Base-by-base conservation (phyloP, 176 grass and related monocot species). In the Aegilops bicornis region DNA sequence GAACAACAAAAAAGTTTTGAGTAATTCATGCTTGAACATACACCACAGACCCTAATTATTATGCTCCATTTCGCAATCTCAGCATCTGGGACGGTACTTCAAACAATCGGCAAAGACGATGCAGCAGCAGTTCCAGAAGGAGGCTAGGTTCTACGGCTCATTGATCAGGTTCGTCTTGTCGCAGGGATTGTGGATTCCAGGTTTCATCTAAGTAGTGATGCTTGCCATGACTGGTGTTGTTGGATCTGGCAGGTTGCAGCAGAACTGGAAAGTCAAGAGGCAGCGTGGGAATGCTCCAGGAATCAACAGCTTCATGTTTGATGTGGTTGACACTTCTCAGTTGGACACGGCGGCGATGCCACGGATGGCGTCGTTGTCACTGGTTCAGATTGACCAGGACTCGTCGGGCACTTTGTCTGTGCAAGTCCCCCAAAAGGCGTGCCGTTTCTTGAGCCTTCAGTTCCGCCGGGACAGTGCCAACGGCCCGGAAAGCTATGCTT, bases 251-350 rank as follows among this genome's bases (percentile, higher is more conserved):
- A 98, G 96, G 48, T 86, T 98, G 88, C 96, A 98, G 86, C 91
- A 98, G 88, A 92, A 94, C 75, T 98, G 96, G 96, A 98, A 98
- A 90, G 93, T 98, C 64, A 96, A 98, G 87, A 81, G 93, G 52
- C 96, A 94, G 30, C 93, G 84, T 81, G 84, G 78, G 25, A 87
- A 19, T 76, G 69, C 42, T 60, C 80, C 75, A 35, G 89, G 89
- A 77, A 98, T 77, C 70, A 93, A 96, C 35, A 84, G 88, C 62
- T 92, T 96, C 88, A 88, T 87, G 79, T 96, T 98, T 88, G 96
- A 98, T 89, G 84, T 98, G 25, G 58, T 86, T 24, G 96, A 98
- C 76, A 91, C 64, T 85, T 88, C 82, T 83, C 88, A 87, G 13
- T 76, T 91, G 65, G 89, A 89, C 32, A 52, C 88, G 48, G 45